phyloP scores from a whole-genome alignment of 352 stramenopile genomes.

The Globisporangium camurandrum region DNA sequence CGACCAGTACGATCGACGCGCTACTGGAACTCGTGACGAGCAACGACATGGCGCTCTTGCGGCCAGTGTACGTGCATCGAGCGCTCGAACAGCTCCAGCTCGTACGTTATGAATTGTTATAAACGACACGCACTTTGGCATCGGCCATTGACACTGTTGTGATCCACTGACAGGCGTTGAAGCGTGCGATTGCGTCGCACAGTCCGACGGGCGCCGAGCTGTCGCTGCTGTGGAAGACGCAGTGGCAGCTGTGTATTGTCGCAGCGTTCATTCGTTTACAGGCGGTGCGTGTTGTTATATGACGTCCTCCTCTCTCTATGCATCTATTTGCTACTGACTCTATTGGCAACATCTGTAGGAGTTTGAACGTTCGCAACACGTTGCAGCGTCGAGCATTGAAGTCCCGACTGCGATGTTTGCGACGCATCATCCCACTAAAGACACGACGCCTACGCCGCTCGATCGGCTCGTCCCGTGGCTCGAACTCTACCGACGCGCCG shows the following conservation, averaged over 20 bases:
- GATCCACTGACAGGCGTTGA: conserved; percentile 26
- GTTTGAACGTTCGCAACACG: conserved; percentile 15
- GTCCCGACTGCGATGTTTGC: conserved; percentile 7
- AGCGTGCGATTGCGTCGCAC: conserved; percentile 47
- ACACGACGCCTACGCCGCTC: conserved; percentile 2
- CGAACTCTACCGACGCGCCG: conserved; percentile 60
- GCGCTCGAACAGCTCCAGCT: conserved; percentile 52
- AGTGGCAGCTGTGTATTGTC: conserved; percentile 63
- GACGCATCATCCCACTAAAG: conserved; percentile 8
- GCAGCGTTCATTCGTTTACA: conserved; percentile 53
- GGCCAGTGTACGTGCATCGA: conserved; percentile 50
- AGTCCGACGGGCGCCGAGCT: conserved; percentile 50
- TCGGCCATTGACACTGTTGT: no score
- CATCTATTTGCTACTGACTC: not conserved
- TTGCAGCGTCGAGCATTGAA: conserved; percentile 13
- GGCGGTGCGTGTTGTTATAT: conserved; percentile 22
- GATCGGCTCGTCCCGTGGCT: conserved; percentile 50
- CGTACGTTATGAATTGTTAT: conserved; percentile 23
- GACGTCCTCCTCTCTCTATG: not conserved
- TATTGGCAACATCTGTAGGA: conserved; percentile 7
- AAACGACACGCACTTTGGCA: no score
- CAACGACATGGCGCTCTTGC: conserved; percentile 49
- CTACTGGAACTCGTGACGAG: conserved; percentile 67
- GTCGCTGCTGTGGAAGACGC: conserved; percentile 52
- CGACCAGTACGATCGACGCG: conserved; percentile 53